A percentile compares a stretch with the other conserved stretches of the same genome.
phyloP scores from a whole-genome alignment of 768 basidiomycete species.

The Tylopilus sp. region DNA sequence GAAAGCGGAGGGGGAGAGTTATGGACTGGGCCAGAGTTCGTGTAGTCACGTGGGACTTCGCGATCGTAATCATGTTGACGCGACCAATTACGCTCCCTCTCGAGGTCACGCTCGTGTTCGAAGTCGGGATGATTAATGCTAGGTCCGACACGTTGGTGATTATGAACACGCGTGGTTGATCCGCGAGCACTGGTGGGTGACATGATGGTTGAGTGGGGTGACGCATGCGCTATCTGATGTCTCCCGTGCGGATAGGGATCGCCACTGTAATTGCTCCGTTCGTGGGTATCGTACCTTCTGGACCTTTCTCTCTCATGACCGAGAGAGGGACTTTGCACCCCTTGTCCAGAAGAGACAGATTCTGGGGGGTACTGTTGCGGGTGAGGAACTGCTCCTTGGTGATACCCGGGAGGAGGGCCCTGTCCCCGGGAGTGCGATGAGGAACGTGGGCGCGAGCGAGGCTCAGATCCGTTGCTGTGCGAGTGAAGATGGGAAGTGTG shows the following conservation, averaged over 20 bases:
- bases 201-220: constrained; percentile 33
- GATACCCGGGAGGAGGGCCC: constrained; percentile 30
- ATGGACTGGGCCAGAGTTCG: constrained; percentile 27
- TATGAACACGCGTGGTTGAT: constrained; percentile 46
- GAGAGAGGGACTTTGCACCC: constrained; percentile 48
- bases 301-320: constrained; percentile 41
- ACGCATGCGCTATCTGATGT: constrained; percentile 30
- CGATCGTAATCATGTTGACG: constrained; percentile 41
- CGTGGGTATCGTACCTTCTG: constrained; percentile 48
- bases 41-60: constrained; percentile 33
- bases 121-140: constrained; percentile 44
- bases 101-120: constrained; percentile 42
- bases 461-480: constrained; percentile 39
- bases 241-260: constrained; percentile 33
- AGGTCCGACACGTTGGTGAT: constrained; percentile 66
- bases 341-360: constrained; percentile 41
- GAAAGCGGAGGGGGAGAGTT: constrained; percentile 43
- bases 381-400: constrained; percentile 38
- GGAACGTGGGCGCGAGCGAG: constrained; percentile 49
- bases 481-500: constrained; percentile 43
- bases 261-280: constrained; percentile 35
- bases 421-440: constrained; percentile 51
- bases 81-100: constrained; percentile 40
- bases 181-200: constrained; percentile 35
- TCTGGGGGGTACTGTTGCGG: constrained; percentile 49